These are phyloP conservation scores for Phyllosticta citriasiana DNA, from an alignment of 2,329 filamentous ascomycete genomes.

Conservation along the genomic window DNA sequence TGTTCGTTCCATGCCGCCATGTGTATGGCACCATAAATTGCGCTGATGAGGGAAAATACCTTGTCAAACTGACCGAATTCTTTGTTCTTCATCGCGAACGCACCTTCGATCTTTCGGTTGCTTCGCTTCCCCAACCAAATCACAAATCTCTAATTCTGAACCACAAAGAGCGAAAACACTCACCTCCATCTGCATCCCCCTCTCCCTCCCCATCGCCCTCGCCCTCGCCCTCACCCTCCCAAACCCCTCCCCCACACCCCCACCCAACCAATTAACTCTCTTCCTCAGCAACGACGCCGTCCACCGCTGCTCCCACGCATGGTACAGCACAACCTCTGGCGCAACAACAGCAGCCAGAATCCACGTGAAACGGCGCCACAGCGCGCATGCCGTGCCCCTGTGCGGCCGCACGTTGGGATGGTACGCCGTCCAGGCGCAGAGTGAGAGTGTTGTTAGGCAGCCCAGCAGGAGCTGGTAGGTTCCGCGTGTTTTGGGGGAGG, in stretches of 20 bases:
- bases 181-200: too few relatives aligned
- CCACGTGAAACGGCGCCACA: slow-evolving; percentile 13
- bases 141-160: too few relatives aligned
- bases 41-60: neutral
- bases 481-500: slow-evolving; percentile 14
- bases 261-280: slow-evolving; percentile 8
- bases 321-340: slow-evolving; percentile 17
- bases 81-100: neutral
- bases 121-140: neutral
- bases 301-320: slow-evolving; percentile 19
- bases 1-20: slow-evolving; percentile 17
- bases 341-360: slow-evolving; percentile 15
- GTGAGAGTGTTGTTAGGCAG: slow-evolving; percentile 16
- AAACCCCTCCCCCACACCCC: neutral
- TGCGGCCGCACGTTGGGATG: slow-evolving; percentile 17
- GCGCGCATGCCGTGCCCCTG: neutral
- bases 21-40: slow-evolving; percentile 20
- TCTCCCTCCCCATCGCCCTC: too few relatives aligned
- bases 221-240: neutral
- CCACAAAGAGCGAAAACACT: too few relatives aligned
- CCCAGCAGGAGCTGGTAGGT: slow-evolving; percentile 17
- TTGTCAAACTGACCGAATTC: neutral
- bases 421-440: slow-evolving; percentile 20
- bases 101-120: neutral
- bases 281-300: slow-evolving; percentile 8